Evolutionary conservation across 441 rosid genomes (phyloP).

Genomic region (Erodium trifolium): DNA sequence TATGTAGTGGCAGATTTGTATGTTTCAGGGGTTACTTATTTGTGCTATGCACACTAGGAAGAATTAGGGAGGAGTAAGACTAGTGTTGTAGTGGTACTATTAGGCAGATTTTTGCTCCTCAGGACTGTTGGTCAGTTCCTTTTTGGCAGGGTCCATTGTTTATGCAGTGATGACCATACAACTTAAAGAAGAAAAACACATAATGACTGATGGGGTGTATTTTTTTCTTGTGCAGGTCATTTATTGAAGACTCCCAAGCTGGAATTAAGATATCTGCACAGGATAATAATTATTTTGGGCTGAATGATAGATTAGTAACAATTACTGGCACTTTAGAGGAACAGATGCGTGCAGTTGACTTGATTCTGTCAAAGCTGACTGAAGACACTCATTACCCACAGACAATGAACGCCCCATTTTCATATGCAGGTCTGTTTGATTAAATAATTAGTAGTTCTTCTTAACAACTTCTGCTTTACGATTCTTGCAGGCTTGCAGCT

Average conservation of each 20-base stretch:
- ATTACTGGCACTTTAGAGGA: constrained; percentile 77
- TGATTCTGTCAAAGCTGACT: constrained; percentile 72
- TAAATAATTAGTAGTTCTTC: not conserved
- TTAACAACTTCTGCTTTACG: not conserved
- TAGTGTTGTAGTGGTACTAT: not conserved
- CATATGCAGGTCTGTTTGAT: constrained; percentile 69
- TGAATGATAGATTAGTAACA: constrained; percentile 92
- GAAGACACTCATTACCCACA: constrained; percentile 85
- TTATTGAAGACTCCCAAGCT: constrained; percentile 93
- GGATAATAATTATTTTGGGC: constrained; percentile 77
- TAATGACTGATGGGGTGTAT: constrained; percentile 6
- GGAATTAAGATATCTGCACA: constrained; percentile 88
- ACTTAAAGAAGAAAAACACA: not conserved
- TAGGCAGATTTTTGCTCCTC: not conserved
- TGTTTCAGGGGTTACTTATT: not conserved
- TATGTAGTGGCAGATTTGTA: not conserved
- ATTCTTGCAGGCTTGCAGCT: too few relatives aligned
- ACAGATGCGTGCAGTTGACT: constrained; percentile 82
- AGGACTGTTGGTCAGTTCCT: not conserved
- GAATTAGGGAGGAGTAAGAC: not conserved
- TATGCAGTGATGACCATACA: not conserved
- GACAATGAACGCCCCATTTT: constrained; percentile 71
- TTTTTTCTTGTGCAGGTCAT: constrained; percentile 51
- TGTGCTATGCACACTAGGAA: not conserved
- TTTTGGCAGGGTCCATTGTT: not conserved